phyloP scores from a whole-genome alignment of 1,139 yeast genomes.

The Tardiomyces digboiensis region DNA sequence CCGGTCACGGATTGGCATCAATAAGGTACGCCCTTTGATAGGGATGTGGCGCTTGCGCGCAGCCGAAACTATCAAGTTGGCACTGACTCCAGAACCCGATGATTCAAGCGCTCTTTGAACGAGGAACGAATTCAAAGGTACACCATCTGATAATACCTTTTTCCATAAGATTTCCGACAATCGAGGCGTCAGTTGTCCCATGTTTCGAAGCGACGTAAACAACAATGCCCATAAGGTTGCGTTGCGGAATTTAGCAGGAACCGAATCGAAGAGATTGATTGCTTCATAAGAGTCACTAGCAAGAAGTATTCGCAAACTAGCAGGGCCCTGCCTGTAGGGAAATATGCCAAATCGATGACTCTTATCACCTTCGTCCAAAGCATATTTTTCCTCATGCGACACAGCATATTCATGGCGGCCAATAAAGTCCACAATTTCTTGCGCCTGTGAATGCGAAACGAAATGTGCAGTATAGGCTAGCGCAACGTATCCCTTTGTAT shows the following conservation, averaged over 20 bases:
- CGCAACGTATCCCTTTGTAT: slow-evolving; percentile 24
- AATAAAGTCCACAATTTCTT: slow-evolving; percentile 4
- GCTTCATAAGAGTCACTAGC: slow-evolving; percentile 6
- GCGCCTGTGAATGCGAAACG: slow-evolving; percentile 2
- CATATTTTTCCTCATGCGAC: slow-evolving; percentile 1
- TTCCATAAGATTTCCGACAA: slow-evolving; percentile 17
- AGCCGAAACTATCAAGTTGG: not conserved
- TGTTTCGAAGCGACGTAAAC: slow-evolving; percentile 12
- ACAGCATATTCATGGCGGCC: slow-evolving; percentile 1
- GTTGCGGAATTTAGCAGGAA: slow-evolving; percentile 4
- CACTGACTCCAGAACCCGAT: not conserved
- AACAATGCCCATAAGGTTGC: slow-evolving; percentile 19
- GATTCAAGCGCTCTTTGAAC: slow-evolving; percentile 6
- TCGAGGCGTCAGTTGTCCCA: slow-evolving; percentile 12
- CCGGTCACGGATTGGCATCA: not conserved
- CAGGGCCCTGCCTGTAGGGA: slow-evolving; percentile 8
- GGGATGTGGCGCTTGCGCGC: not conserved
- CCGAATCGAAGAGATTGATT: slow-evolving; percentile 2
- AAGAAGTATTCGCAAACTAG: slow-evolving; percentile 6
- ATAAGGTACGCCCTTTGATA: not conserved
- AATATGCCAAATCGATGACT: slow-evolving; percentile 2
- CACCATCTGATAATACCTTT: slow-evolving; percentile 6
- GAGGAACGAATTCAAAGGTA: slow-evolving; percentile 12
- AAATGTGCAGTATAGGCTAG: slow-evolving; percentile 17
- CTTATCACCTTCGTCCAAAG: not conserved